Base-by-base conservation (phyloP, 331 rosid species). In the Malus hybrid region DNA sequence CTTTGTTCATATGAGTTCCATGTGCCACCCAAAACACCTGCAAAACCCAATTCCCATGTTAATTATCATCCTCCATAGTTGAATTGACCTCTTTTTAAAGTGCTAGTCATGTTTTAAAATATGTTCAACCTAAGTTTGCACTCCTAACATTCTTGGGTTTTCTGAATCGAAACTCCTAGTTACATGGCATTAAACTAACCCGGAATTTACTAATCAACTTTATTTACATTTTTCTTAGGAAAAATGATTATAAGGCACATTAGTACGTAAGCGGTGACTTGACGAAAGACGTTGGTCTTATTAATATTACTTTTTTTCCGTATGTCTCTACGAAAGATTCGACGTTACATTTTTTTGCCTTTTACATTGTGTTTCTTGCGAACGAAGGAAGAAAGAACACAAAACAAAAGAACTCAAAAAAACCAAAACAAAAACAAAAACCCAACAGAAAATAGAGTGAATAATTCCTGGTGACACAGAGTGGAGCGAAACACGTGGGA, bases 21-120 rank as follows among this genome's bases (percentile, higher is more conserved):
- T 28, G 72, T 62, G 89, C 64, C 63, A 75, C 73, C 84, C 88
- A 85, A 33, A 76, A 83, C 66, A 87, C 89, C 84, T 80, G 76
- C 10, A 55, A 65, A 65, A 65, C 13, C 27, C 7, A 16, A 32
- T 32, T 27, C 33, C 6, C 36, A 18, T 18, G 15, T 18, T 19
- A 65, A 32, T 18, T 65, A 8, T 65, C 0, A 9, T 61, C 4
- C 3, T 15, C 10, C 2, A 29, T 3, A 63, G 16, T 63, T 62
- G 67, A 63, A 14, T 16, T 63, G 57, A 52, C 0, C 20, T 52
- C 0, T 18, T 52, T 52, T 52, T 6, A 52, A 52, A 52, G 4
- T 52, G 57, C 20, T 50, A 16, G 20, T 50, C 3, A 39, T 39
- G 44, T 39, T 39, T 39, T 39, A 39, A 39, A 39, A 39, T 39